Evolutionary conservation across 106 monocot species (phyloP).

Genomic region (Amphibolis antarctica): DNA sequence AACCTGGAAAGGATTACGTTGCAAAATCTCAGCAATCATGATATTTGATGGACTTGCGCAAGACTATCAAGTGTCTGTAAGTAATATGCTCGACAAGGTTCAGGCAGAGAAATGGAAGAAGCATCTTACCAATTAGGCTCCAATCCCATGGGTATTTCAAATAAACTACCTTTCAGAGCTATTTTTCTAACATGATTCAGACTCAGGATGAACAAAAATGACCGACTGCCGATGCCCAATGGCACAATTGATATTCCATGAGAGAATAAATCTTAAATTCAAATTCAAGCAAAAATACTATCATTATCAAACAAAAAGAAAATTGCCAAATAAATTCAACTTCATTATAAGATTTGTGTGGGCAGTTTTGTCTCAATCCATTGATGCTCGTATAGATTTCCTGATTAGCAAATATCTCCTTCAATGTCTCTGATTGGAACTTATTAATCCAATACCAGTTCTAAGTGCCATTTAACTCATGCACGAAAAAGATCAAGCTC

Average conservation of each 20-base stretch:
- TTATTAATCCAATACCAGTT: background rate
- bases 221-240: too few relatives aligned
- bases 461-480: background rate
- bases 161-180: too few relatives aligned
- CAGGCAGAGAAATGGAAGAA: background rate
- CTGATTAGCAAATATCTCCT: too few relatives aligned
- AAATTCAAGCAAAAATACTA: background rate
- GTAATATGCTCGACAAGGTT: background rate
- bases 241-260: background rate
- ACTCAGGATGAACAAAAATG: too few relatives aligned
- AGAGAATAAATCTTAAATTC: background rate
- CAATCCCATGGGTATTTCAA: too few relatives aligned
- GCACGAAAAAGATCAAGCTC: background rate
- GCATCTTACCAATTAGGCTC: too few relatives aligned
- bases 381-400: too few relatives aligned
- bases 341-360: background rate
- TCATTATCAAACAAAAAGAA: too few relatives aligned
- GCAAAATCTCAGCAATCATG: background rate
- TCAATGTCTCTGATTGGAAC: background rate
- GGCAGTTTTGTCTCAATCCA: background rate
- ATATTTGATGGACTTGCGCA: background rate
- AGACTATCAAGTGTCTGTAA: background rate
- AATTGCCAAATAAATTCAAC: background rate
- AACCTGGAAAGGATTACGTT: constrained; percentile 15
- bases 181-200: too few relatives aligned